These are phyloP conservation scores for Didymellaceae sp. DNA, from an alignment of 2,329 filamentous ascomycete species.

Conservation along the genomic window DNA sequence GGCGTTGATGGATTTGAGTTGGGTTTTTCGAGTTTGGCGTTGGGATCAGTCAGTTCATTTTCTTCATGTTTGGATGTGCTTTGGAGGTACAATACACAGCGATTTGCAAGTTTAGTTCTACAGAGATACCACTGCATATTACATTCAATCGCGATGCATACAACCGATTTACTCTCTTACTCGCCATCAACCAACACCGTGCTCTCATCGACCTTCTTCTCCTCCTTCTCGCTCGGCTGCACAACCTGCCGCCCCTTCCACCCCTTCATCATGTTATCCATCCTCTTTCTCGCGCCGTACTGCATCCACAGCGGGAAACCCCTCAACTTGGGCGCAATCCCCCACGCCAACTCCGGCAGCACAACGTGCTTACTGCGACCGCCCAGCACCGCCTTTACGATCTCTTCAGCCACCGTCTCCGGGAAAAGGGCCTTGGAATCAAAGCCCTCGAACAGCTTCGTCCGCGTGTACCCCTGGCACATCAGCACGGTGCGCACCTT, in stretches of 20 bases:
- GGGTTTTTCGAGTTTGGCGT: neutral
- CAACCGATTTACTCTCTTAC: neutral
- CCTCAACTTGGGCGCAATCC: constrained; percentile 48
- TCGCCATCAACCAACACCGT: constrained; percentile 19
- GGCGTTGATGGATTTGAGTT: neutral
- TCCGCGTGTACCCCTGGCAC: constrained; percentile 69
- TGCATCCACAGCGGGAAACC: constrained; percentile 70
- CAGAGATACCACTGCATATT: constrained; percentile 9
- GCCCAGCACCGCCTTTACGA: constrained; percentile 65
- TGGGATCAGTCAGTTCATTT: neutral
- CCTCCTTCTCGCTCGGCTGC: constrained; percentile 42
- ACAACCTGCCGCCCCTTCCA: constrained; percentile 49
- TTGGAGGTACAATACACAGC: neutral
- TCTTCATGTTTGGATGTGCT: neutral
- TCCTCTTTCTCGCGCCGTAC: constrained; percentile 56
- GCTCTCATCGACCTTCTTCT: constrained; percentile 34
- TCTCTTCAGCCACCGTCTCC: constrained; percentile 68
- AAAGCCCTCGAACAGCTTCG: constrained; percentile 65
- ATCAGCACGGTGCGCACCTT: constrained; percentile 71
- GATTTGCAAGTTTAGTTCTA: neutral
- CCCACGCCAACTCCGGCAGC: constrained; percentile 55
- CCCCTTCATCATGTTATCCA: constrained; percentile 42
- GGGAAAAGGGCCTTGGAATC: constrained; percentile 61
- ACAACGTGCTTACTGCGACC: constrained; percentile 65
- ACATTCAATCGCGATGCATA: neutral